Base-by-base conservation (phyloP, 352 stramenopile species). In the Pythium apleroticum region DNA sequence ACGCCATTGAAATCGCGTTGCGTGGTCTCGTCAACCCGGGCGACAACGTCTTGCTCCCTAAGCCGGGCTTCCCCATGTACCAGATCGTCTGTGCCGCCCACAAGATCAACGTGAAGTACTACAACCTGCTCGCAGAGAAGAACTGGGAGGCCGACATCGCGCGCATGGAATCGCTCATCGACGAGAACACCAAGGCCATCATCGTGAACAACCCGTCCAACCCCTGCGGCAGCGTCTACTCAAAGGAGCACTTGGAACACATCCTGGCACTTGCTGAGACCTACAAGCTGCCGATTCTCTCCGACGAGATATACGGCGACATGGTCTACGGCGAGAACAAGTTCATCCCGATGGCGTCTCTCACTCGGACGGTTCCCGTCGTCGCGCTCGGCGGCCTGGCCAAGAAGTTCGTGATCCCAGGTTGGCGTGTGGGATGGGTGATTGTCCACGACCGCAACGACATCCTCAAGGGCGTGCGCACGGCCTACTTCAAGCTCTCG, bases 341-440 rank as follows among this genome's bases (percentile, higher is more conserved):
- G 50, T 93, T 93, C 35, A 85, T 88, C 74, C 85, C 92, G 0
- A 87, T 98, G 64, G 93, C 87, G 1, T 74, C 81, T 9, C 69
- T 97, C 35, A 91, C 88, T 15, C 86, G 78, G 50, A 89, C 77
- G 10, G 89, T 97, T 1, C 89, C 89, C 0, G 80, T 97, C 9
- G 71, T 97, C 15, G 72, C 84, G 4, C 72, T 95, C n/a, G 77
- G 87, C 41, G 90, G 90, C n/a, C 66, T 99, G 19, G 95, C 94
- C 14, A 99, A 99, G 76, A 93, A 98, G 65, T 99, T 97, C 69
- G 73, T 98, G 19, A 81, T 98, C 19, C 95, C 97, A 17, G 97
- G 97, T 28, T 98, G 95, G 93, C 86, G 97, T 55, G 80, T 99
- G 9, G 97, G 97, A 22, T 99, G 97, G 96, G 66, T 98, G 48